Conservation (phyloP, 2,329 filamentous ascomycete genomes). For the Tolypocladium amazonense region DNA sequence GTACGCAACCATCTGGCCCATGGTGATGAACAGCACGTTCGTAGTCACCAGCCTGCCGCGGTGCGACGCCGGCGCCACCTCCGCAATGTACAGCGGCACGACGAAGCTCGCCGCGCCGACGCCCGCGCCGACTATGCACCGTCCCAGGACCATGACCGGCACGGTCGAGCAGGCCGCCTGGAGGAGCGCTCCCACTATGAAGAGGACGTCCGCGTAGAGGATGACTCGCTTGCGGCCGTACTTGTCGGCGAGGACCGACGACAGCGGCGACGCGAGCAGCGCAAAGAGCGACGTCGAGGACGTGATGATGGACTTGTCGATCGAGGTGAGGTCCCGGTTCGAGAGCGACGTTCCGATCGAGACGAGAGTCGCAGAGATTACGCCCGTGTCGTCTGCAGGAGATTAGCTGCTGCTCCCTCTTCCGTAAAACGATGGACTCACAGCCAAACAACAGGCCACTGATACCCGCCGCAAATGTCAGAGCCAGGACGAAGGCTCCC, state of each 20-base stretch:
- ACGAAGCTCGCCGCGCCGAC: conserved; percentile 74
- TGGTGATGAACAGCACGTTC: conserved; percentile 71
- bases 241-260: conserved; percentile 52
- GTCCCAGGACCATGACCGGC: conserved; percentile 52
- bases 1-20: conserved; percentile 85
- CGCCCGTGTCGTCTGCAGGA: conserved; percentile 51
- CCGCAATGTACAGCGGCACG: conserved; percentile 79
- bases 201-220: conserved; percentile 54
- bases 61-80: conserved; percentile 66
- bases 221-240: conserved; percentile 54
- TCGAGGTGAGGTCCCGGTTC: conserved; percentile 41
- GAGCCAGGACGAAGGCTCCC: conserved; percentile 45
- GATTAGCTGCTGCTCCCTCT: conserved; percentile 2
- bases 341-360: conserved; percentile 52
- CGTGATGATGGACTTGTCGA: conserved; percentile 62
- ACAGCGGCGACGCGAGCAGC: conserved; percentile 51
- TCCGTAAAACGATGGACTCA: conserved; percentile 22
- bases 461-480: conserved; percentile 56
- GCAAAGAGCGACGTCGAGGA: conserved; percentile 59
- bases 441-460: conserved; percentile 60
- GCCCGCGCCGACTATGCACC: conserved; percentile 59
- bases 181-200: conserved; percentile 54
- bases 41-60: conserved; percentile 75
- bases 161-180: conserved; percentile 53
- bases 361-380: conserved; percentile 58